Evolutionary conservation across 2,329 filamentous ascomycete species (phyloP), one percentile per base, ranked within the genome.

Genomic region (Aspergillus sojae): DNA sequence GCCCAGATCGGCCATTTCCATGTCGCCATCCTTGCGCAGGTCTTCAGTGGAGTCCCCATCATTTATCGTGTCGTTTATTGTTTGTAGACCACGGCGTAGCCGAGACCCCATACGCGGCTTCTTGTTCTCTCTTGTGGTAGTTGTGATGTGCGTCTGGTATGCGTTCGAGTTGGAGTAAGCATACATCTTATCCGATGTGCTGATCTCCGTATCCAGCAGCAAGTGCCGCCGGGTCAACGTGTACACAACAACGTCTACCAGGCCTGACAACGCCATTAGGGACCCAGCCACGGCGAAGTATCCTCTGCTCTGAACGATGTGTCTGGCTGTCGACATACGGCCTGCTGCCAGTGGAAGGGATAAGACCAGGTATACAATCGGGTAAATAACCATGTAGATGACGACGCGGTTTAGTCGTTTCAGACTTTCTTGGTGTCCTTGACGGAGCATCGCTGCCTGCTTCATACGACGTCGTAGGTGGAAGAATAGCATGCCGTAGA

Each of bases 331-430:
- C 6, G 74, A 72, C 79, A 81, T 81, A 30, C 79, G 77, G 11
- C 77, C 79, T 5, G 77, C 78, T 1, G 87, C 87, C 12, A 86
- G 81, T 0, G 89, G 89, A 39, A 93, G 81, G 63, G 89, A 91
- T 57, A 86, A 65, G 12, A 88, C 74, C 2, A 85, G 83, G 72
- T 91, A 91, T 10, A 77, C 79, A 12, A 84, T 60, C 2, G 79
- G 79, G 61, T 81, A 81, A 46, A 81, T 76, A 62, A 81, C 77
- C 79, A 81, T 81, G 72, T 80, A 81, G 5, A 78, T 67, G 53
- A 79, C 77, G 28, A 80, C 79, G 28, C 79, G 77, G 55, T 76
- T 77, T 23, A 80, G 66, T 21, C 74, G 74, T 21, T 72, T 68
- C 10, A 79, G 62, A 53, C 72, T 75, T 34, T 78, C 76, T 58